A percentile compares a stretch with the other conserved stretches of the same genome.
Evolutionary conservation across 2,329 filamentous ascomycete genomes (phyloP).

Genomic region (Ascochyta koolunga): DNA sequence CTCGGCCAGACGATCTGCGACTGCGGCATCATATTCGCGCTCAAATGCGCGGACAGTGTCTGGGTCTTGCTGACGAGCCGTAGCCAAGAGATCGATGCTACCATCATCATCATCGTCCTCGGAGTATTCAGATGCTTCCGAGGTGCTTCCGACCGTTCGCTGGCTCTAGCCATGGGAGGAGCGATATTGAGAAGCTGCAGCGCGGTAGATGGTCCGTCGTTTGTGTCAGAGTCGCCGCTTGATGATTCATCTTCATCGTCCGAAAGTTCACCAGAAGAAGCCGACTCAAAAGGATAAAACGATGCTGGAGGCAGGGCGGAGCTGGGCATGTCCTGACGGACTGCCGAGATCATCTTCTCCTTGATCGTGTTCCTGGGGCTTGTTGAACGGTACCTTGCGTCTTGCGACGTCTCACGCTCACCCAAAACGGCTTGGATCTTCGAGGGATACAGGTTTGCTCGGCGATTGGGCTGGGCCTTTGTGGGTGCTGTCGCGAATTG

Average conservation of each 20-base stretch:
- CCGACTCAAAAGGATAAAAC: conserved; percentile 49
- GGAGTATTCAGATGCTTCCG: conserved; percentile 35
- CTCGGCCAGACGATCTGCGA: conserved; percentile 56
- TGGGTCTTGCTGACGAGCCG: conserved; percentile 52
- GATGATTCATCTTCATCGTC: conserved; percentile 48
- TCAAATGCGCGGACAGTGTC: conserved; percentile 49
- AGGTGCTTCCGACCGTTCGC: conserved; percentile 14
- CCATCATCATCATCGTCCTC: conserved; percentile 45
- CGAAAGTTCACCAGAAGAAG: conserved; percentile 42
- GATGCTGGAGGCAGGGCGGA: conserved; percentile 54
- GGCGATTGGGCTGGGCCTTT: conserved; percentile 3
- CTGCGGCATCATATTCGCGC: conserved; percentile 54
- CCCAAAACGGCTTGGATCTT: conserved; percentile 46
- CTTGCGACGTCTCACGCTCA: conserved; percentile 14
- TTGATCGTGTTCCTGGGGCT: conserved; percentile 55
- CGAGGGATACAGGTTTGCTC: conserved; percentile 29
- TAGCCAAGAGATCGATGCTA: conserved; percentile 53
- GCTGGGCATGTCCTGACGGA: conserved; percentile 66
- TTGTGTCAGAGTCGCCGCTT: conserved; percentile 28
- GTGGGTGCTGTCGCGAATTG: conserved; percentile 22
- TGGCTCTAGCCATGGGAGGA: background rate
- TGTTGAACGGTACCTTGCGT: conserved; percentile 7
- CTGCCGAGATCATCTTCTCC: conserved; percentile 68
- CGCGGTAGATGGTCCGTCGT: conserved; percentile 27
- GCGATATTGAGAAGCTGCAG: conserved; percentile 40